phyloP scores from a whole-genome alignment of 306 rosid species.

The Fragaria nilgerrensis region DNA sequence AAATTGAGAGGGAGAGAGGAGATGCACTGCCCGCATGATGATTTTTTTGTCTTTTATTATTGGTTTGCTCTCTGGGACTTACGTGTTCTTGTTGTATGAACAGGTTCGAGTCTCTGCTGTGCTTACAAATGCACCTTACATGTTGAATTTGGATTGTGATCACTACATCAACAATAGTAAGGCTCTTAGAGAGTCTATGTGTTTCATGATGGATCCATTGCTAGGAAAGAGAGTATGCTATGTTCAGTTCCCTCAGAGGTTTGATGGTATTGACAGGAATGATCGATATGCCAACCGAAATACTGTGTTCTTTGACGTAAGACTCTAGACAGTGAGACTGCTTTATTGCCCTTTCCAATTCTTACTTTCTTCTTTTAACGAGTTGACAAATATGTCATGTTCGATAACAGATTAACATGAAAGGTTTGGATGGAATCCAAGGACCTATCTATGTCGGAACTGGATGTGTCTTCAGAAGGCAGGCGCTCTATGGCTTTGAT shows the following conservation, averaged over 20 bases:
- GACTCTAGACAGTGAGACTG: constrained; percentile 2
- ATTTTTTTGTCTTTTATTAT: not conserved
- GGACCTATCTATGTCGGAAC: constrained; percentile 71
- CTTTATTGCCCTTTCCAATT: constrained; percentile 7
- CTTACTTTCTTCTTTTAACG: not conserved
- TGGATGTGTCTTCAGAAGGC: constrained; percentile 72
- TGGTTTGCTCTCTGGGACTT: not conserved
- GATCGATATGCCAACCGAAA: constrained; percentile 41
- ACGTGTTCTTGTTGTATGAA: constrained; percentile 11
- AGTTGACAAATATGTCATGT: not conserved
- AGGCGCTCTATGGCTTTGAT: constrained; percentile 67
- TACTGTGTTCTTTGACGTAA: constrained; percentile 57
- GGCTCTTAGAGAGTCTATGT: constrained; percentile 69
- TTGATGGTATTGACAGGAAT: constrained; percentile 34
- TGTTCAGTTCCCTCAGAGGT: constrained; percentile 65
- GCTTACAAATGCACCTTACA: constrained; percentile 63
- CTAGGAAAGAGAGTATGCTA: constrained; percentile 53
- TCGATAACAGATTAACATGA: constrained; percentile 57
- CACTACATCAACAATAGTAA: constrained; percentile 65
- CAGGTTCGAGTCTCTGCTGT: constrained; percentile 69
- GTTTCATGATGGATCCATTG: constrained; percentile 78
- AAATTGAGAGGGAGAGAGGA: not conserved
- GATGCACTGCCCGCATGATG: not conserved
- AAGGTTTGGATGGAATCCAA: constrained; percentile 82
- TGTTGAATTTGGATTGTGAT: constrained; percentile 65